Conservation (phyloP, 305 asterid species). For the Coffea humblotiana region DNA sequence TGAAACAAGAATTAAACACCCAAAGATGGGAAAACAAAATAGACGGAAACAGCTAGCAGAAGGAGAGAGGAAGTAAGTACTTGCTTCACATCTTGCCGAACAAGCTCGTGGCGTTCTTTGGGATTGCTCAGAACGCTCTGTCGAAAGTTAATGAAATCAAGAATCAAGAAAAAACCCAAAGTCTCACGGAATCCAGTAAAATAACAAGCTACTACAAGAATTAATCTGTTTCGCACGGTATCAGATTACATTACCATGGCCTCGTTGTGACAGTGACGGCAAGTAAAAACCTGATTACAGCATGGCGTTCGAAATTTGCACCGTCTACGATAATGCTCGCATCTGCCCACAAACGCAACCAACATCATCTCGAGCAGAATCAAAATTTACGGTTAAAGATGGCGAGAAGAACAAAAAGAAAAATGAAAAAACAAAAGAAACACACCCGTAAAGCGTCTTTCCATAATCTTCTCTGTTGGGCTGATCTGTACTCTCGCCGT, state of each 20-base stretch:
- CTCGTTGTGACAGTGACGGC: constrained; percentile 98
- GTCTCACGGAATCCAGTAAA: not conserved
- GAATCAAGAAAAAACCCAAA: not conserved
- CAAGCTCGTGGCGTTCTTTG: constrained; percentile 70
- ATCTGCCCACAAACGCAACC: constrained; percentile 38
- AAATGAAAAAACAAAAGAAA: not conserved
- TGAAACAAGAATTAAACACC: not conserved
- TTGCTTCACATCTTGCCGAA: constrained; percentile 78
- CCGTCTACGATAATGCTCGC: constrained; percentile 83
- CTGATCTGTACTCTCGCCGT: not conserved
- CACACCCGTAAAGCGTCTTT: constrained; percentile 65
- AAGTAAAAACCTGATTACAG: constrained; percentile 70
- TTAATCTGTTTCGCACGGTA: too few species aligned
- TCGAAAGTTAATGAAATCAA: constrained; percentile 6
- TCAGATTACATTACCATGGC: constrained; percentile 40
- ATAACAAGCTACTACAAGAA: not conserved
- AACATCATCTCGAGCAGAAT: too few species aligned
- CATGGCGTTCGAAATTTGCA: constrained; percentile 89
- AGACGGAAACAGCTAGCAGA: not conserved
- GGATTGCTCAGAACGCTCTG: constrained; percentile 68
- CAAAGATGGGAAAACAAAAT: not conserved
- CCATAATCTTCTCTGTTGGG: constrained; percentile 47
- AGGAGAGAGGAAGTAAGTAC: constrained; percentile 26
- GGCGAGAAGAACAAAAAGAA: not conserved
- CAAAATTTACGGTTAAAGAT: not conserved